These are phyloP conservation scores for Phaeosphaeriaceae sp. DNA, from an alignment of 2,329 filamentous ascomycete species.

Conservation along the genomic window DNA sequence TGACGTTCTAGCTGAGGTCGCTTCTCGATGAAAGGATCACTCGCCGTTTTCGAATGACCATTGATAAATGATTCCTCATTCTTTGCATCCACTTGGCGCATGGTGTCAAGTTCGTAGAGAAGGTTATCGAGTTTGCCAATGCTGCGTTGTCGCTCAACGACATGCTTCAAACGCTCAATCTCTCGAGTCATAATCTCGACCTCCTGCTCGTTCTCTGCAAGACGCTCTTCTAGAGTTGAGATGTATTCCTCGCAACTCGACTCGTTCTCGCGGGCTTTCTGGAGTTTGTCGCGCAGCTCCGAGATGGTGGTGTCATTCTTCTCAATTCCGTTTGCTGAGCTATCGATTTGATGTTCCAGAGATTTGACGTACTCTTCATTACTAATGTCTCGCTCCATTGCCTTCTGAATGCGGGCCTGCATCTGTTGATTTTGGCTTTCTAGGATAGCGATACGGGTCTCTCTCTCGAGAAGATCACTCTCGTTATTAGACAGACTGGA, in stretches of 20 bases:
- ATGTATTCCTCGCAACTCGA: constrained; percentile 94
- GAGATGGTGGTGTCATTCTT: constrained; percentile 85
- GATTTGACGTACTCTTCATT: constrained; percentile 94
- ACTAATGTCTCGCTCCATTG: constrained; percentile 87
- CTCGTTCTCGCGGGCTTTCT: constrained; percentile 87
- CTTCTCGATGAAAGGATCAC: constrained; percentile 42
- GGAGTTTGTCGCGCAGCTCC: constrained; percentile 90
- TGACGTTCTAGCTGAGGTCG: constrained; percentile 31
- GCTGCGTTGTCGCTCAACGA: constrained; percentile 92
- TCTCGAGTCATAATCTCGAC: constrained; percentile 96
- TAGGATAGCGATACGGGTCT: constrained; percentile 89
- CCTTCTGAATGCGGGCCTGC: constrained; percentile 87
- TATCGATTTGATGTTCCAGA: constrained; percentile 87
- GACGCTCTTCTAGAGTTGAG: constrained; percentile 90
- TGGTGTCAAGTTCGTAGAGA: constrained; percentile 83
- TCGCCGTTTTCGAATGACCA: constrained; percentile 42
- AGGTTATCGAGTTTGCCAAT: constrained; percentile 93
- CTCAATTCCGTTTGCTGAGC: constrained; percentile 89
- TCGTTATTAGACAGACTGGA: constrained; percentile 83
- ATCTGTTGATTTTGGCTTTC: constrained; percentile 93
- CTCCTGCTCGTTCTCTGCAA: constrained; percentile 95
- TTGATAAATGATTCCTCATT: constrained; percentile 40
- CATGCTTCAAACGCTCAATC: constrained; percentile 90
- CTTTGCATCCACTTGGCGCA: constrained; percentile 46
- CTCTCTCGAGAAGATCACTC: constrained; percentile 85